A percentile compares a stretch with the other conserved stretches of the same genome.
Conservation (phyloP, 2,329 filamentous ascomycete genomes). For the Zymoseptoria pseudotritici region DNA sequence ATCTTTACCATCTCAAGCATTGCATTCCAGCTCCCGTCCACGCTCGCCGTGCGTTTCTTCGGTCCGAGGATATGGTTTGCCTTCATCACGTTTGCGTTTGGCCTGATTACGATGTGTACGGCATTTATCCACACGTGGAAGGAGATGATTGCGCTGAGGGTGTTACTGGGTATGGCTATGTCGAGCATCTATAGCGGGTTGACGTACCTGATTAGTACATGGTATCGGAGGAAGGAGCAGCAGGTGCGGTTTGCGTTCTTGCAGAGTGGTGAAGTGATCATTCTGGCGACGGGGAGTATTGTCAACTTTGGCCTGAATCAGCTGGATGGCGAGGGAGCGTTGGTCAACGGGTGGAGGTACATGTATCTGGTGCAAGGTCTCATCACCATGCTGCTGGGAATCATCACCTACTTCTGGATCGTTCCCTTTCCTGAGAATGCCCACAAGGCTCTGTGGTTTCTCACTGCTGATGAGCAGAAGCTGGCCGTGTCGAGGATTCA, state of each 20-base stretch:
- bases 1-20: conserved; percentile 33
- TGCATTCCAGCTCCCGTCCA: not conserved
- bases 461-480: conserved; percentile 49
- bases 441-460: conserved; percentile 50
- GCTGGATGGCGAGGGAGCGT: conserved; percentile 47
- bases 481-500: conserved; percentile 53
- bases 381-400: conserved; percentile 51
- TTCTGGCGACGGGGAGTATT: conserved; percentile 58
- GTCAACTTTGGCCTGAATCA: conserved; percentile 64
- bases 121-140: conserved; percentile 61
- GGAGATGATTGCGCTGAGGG: conserved; percentile 61
- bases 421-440: conserved; percentile 60
- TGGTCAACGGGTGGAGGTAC: conserved; percentile 58
- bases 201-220: conserved; percentile 47
- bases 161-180: conserved; percentile 59
- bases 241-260: conserved; percentile 59
- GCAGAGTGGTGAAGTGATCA: conserved; percentile 57
- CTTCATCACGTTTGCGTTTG: conserved; percentile 53
- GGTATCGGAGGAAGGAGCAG: conserved; percentile 59
- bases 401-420: conserved; percentile 62
- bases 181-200: conserved; percentile 47
- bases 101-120: conserved; percentile 59
- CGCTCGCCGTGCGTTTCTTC: conserved; percentile 46
- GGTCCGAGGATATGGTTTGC: conserved; percentile 59
- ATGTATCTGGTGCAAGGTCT: conserved; percentile 62